Conservation (phyloP, 179 eudicot species). For the Beta lomatogona region DNA sequence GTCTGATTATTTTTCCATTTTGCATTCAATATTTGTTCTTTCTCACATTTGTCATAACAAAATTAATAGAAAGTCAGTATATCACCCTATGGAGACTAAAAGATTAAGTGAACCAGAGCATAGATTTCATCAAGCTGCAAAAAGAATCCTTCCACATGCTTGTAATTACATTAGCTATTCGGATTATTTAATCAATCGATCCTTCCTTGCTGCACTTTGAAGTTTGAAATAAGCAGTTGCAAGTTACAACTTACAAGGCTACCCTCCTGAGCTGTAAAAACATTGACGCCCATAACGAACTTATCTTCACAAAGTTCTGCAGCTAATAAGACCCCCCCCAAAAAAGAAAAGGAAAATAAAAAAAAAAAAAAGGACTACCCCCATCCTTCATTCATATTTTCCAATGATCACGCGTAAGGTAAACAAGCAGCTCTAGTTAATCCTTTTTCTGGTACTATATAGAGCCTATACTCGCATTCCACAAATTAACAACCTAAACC, state of each 20-base stretch:
- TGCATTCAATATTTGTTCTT: too few species aligned
- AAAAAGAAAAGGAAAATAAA: not conserved
- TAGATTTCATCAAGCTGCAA: not conserved
- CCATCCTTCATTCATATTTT: not conserved
- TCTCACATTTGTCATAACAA: too few species aligned
- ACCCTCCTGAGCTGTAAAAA: not conserved
- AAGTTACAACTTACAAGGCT: not conserved
- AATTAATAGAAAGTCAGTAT: not conserved
- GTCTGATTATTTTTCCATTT: too few species aligned
- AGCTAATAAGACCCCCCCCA: not conserved
- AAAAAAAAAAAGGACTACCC: not conserved
- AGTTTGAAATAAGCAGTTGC: not conserved
- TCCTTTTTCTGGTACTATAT: not conserved
- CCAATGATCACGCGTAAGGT: not conserved
- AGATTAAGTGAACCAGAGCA: not conserved
- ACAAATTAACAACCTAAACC: not conserved
- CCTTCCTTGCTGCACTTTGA: not conserved
- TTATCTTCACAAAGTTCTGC: not conserved
- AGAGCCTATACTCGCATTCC: not conserved
- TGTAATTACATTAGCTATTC: not conserved
- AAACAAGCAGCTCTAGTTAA: not conserved
- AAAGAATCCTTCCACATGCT: not conserved
- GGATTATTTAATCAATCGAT: not conserved
- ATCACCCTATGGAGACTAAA: not conserved
- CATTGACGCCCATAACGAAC: not conserved